Base-by-base conservation (phyloP, 2,329 filamentous ascomycete species). In the Fusarium irregulare region DNA sequence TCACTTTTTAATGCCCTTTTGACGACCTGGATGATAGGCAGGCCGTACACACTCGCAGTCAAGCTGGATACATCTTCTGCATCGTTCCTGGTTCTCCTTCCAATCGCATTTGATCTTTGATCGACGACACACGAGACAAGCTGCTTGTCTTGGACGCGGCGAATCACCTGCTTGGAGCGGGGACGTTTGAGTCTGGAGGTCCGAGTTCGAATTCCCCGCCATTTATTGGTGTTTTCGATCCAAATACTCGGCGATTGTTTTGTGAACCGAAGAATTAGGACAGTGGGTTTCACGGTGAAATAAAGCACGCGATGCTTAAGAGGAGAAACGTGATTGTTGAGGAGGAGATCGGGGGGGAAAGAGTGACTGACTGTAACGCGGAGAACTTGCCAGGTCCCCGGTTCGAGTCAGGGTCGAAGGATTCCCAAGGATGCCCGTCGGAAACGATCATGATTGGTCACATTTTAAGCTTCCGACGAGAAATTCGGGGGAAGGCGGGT, bases 1-100 rank as follows among this genome's bases (percentile, higher is more conserved):
- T 79, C 79, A 91, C 91, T 93, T 93, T 78, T 93, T 93, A 64
- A 93, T 91, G 23, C 91, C 91, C 76, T 93, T 93, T 75, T 92
- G 90, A 51, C 91, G 84, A 10, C 91, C 91, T 6, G 92, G 86
- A 66, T 92, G 90, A 75, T 92, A 92, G n/a, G 87, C 87, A n/a
- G 86, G 91, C 4, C 92, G 88, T 8, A 92, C 81, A 76, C 91
- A 93, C 63, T 92, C 88, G 16, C 81, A 76, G 34, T 85, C 83
- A 10, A 86, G 80, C 73, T 88, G 85, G 56, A 83, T 80, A 76
- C 90, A 92, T 77, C 88, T 85, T 70, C 88, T 88, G 76, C 90
- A 92, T 27, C 84, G 81, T 21, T 80, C 74, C 62, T 86, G 83
- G 44, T 82, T 83, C 21, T 82, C 77, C 44, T 84, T 83, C 70